Evolutionary conservation across 306 rosid species (phyloP), one percentile per base, ranked within the genome.

Genomic region (Trifolium pratense): DNA sequence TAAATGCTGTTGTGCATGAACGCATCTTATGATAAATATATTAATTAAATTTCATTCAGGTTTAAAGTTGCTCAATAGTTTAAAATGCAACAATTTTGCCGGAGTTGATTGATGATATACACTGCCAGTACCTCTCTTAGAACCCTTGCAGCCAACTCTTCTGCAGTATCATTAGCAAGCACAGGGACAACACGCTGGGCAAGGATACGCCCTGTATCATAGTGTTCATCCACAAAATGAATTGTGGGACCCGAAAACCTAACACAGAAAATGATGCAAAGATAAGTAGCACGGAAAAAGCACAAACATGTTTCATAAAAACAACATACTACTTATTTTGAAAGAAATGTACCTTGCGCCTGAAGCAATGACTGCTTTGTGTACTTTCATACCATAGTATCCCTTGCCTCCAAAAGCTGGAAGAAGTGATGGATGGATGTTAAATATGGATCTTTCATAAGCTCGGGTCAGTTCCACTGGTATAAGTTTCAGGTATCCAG

Each of bases 351-450:
- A 89, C 97, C 96, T 89, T 69, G 92, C 94, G 39, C 98, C 98
- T 63, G 92, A 91, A 74, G 92, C 92, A 75, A 94, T 81, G 74
- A 94, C 97, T 25, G 97, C 97, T 75, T 87, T 85, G 45, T 94
- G 98, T 71, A 94, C 97, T 83, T 87, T 94, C 96, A 85, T 87
- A 25, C 98, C 98, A 72, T 89, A 91, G 75, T 84, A 86, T 71
- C 97, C 97, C 82, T 91, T 84, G 61, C 98, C 98, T 83, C 98
- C 98, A 84, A 94, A 94, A 61, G 98, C 94, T 20, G 97, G 97
- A 82, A 91, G 98, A 80, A 94, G 94, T 32, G 98, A 89, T 37
- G 98, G 97, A 77, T 94, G 97, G 45, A 94, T 91, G 75, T 94
- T 94, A 66, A 88, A 23, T 59, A 91, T 88, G 77, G 90, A 87